phyloP scores from a whole-genome alignment of 2,329 filamentous ascomycete species.

The Xylaria sp. region DNA sequence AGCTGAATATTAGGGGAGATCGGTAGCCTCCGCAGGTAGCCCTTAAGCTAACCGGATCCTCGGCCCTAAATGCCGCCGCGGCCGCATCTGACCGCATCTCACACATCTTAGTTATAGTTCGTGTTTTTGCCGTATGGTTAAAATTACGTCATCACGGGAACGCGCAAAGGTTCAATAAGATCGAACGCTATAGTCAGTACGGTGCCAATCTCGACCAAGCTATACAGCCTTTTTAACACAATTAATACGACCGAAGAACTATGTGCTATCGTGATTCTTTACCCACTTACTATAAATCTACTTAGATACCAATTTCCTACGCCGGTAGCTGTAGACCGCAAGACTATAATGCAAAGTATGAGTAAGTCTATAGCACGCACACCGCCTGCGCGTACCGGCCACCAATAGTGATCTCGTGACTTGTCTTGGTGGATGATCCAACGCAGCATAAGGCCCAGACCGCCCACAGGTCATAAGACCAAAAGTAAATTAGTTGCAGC shows the following conservation, averaged over 20 bases:
- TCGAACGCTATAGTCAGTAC: neutral
- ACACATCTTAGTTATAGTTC: neutral
- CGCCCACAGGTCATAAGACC: neutral
- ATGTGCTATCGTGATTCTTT: neutral
- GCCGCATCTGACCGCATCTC: too few relatives aligned
- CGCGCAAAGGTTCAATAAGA: neutral
- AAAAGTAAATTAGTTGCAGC: neutral
- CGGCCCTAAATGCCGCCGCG: neutral
- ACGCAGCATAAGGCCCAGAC: neutral
- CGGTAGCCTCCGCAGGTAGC: neutral
- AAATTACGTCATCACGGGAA: neutral
- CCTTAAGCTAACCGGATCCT: neutral
- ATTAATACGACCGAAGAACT: neutral
- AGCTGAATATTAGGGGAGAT: constrained; percentile 22
- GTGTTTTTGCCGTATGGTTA: neutral
- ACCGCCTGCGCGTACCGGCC: neutral
- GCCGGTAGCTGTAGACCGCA: neutral
- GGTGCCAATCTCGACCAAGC: neutral
- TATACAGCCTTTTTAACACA: neutral
- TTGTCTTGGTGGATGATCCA: neutral
- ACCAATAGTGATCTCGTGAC: neutral
- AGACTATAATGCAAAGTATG: neutral
- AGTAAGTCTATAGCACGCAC: neutral
- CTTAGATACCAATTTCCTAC: neutral
- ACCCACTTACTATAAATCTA: neutral